A percentile compares a stretch with the other conserved stretches of the same genome.
Conservation (phyloP, 768 basidiomycete species). For the Lactarius hengduanensis region DNA sequence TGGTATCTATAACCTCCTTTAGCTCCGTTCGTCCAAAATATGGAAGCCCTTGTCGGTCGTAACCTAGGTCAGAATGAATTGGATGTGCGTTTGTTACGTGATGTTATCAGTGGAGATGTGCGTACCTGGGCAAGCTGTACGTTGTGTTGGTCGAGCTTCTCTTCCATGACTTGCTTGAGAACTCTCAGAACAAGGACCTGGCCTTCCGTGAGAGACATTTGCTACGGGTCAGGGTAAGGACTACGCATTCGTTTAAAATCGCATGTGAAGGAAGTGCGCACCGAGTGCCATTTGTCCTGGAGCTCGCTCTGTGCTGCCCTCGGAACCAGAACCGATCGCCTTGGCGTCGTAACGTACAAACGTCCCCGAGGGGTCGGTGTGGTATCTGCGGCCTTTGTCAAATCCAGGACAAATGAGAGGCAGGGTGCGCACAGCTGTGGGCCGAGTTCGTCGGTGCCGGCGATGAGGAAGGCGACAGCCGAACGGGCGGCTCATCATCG, state of each 20-base stretch:
- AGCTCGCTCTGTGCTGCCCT: conserved; percentile 97
- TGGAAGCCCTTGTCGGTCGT: conserved; percentile 81
- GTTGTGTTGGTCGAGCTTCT: conserved; percentile 98
- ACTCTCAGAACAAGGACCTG: conserved; percentile 84
- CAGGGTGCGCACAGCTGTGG: conserved; percentile 80
- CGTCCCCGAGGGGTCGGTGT: conserved; percentile 98
- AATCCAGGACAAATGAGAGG: not conserved
- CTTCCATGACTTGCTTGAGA: conserved; percentile 99
- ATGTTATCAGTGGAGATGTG: not conserved
- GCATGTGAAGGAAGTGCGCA: conserved; percentile 36
- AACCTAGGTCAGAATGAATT: conserved; percentile 50
- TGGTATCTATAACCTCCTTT: conserved; percentile 81
- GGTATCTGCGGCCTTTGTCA: conserved; percentile 56
- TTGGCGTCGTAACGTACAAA: conserved; percentile 97
- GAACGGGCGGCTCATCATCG: conserved; percentile 99
- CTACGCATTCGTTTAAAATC: not conserved
- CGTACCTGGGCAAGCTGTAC: conserved; percentile 92
- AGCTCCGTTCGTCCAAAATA: conserved; percentile 81
- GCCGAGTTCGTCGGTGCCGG: conserved; percentile 94
- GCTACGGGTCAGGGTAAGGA: conserved; percentile 47
- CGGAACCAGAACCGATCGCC: conserved; percentile 97
- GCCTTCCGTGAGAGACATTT: conserved; percentile 88
- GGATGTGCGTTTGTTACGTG: not conserved
- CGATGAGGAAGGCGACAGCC: conserved; percentile 96
- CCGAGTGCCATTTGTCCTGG: conserved; percentile 97